phyloP scores from a whole-genome alignment of 257 asterid species.

The Jaltomata sinuosa region DNA sequence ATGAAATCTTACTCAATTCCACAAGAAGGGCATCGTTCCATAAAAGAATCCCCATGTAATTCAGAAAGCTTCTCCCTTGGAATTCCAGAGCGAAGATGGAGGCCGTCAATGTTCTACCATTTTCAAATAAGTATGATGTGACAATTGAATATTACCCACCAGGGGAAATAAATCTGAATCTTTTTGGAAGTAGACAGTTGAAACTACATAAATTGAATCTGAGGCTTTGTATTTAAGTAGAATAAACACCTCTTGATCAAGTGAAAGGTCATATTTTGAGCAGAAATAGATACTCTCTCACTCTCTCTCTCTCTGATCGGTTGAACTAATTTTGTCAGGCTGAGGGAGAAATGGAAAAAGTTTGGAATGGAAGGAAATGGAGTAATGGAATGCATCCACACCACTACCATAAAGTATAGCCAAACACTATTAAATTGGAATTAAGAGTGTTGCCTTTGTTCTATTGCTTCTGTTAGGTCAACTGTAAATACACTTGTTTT shows the following conservation, averaged over 20 bases:
- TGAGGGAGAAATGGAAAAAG: background rate
- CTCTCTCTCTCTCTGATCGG: background rate
- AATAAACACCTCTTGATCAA: background rate
- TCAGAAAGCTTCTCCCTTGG: conserved; percentile 84
- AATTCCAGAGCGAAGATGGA: conserved; percentile 95
- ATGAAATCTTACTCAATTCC: conserved; percentile 65
- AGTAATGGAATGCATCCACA: background rate
- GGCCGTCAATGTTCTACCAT: conserved; percentile 82
- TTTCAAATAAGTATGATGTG: conserved; percentile 10
- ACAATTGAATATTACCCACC: background rate
- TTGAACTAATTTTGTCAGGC: background rate
- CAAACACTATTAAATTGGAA: background rate
- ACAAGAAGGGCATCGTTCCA: conserved; percentile 83
- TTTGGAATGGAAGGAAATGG: background rate
- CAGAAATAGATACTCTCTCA: background rate
- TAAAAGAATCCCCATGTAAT: conserved; percentile 85
- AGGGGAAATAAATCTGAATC: background rate
- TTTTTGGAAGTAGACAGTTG: background rate
- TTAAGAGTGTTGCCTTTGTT: background rate
- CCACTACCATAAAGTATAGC: background rate
- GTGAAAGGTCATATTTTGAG: background rate
- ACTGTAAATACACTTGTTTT: background rate
- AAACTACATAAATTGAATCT: background rate
- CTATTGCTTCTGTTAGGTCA: background rate
- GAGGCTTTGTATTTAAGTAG: background rate